Evolutionary conservation across 106 monocot species (phyloP), one percentile per base, ranked within the genome.

Genomic region (Hemerocallis citrina): DNA sequence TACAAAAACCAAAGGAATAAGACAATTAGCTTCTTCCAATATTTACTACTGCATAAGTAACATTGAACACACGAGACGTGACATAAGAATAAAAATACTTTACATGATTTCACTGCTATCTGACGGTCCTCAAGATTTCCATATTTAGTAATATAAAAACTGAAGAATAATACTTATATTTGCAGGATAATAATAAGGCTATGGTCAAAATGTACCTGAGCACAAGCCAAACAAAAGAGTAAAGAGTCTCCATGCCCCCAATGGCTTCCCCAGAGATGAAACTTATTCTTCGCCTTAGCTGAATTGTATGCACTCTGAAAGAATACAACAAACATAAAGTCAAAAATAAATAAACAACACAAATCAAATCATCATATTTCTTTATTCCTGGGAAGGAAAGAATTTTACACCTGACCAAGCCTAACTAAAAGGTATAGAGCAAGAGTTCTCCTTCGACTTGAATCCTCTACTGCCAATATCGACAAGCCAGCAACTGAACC

Each of bases 231-330:
- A 29, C 79, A 81, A 85, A 98, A 98, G 37, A 98, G 75, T 62
- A 98, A 66, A 58, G 96, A 79, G 80, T 98, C 96, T 43, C 96
- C 96, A 77, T 98, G 96, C 52, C 77, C 77, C 91, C 92, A 98
- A 70, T 98, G 84, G 57, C 90, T 98, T 71, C 90, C 96, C 96
- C 96, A 92, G 30, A 98, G 57, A 41, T 98, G 91, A 73, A 98
- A 98, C 60, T 81, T 91, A 76, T 98, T 92, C 66, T 98, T 98
- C 0, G 96, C 76, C 58, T 98, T 98, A 19, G 96, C 96, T 41
- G 96, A 98, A 62, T 98, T 98, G 60, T 92, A 98, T 67, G 88
- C 92, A 64, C 91, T 92, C 96, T 98, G 73, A n/a, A n/a, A n/a
- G n/a, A n/a, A 51, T 52, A 45, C 14, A 39, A 58, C 21, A 68